phyloP scores from a whole-genome alignment of 306 rosid genomes.

The Dryas drummondii region DNA sequence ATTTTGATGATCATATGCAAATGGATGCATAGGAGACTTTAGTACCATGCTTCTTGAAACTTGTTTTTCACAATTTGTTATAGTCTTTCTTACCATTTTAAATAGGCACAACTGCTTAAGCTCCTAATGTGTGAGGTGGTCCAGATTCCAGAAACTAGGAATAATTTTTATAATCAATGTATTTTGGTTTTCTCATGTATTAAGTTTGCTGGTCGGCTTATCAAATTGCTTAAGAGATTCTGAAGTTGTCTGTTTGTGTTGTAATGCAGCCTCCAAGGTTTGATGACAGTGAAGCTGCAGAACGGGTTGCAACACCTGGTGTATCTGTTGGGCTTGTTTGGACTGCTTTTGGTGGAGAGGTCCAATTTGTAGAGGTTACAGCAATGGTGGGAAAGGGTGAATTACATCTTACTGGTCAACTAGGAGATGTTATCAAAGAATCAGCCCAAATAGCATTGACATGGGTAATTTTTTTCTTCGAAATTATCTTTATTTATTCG shows the following conservation, averaged over 20 bases:
- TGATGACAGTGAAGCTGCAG: conserved; percentile 86
- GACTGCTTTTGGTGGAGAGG: conserved; percentile 98
- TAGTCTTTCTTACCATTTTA: background rate
- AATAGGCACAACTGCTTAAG: background rate
- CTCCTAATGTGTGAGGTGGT: background rate
- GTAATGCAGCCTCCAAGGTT: conserved; percentile 86
- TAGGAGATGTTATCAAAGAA: conserved; percentile 97
- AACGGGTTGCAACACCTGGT: conserved; percentile 82
- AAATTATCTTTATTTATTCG: conserved; percentile 7
- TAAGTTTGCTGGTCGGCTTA: background rate
- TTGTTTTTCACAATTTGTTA: no score
- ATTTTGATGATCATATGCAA: background rate
- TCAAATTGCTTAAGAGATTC: background rate
- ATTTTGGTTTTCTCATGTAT: conserved; percentile 11
- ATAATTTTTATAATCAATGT: background rate
- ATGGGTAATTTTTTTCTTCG: conserved; percentile 63
- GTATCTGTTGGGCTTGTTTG: conserved; percentile 92
- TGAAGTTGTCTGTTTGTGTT: conserved; percentile 6
- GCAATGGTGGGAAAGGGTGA: conserved; percentile 91
- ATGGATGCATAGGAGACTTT: background rate
- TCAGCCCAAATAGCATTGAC: conserved; percentile 97
- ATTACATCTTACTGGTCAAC: conserved; percentile 95
- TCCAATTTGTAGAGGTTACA: conserved; percentile 97
- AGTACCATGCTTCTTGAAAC: no score
- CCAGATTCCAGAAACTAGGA: conserved; percentile 7